Base-by-base conservation (phyloP, 352 stramenopile genomes). In the Halophytophthora polymorphica region DNA sequence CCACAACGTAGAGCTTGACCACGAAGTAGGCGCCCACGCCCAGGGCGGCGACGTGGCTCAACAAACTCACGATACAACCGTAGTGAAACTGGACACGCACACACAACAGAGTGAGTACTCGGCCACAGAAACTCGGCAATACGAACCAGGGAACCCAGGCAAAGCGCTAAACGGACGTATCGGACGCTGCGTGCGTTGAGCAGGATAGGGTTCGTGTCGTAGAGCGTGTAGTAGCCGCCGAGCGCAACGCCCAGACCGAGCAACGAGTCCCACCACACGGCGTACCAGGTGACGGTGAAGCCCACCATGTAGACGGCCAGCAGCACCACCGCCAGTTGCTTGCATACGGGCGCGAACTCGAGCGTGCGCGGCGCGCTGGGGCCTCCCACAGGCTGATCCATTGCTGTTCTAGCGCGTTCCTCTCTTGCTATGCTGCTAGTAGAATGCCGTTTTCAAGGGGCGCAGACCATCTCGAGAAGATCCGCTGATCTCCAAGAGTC, bases 201-300 rank as follows among this genome's bases (percentile, higher is more conserved):
- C 48, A 77, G 52, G 42, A 69, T 61, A 15, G 48, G 58, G 48
- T 77, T 80, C 23, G 66, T 69, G 55, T 86, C 62, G 33, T 45
- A 61, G 8, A 92, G 66, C 28, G 50, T 55, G 57, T 77, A 86
- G 54, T 84, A 88, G 23, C 78, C 82, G 21, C 64, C 70, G 14
- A 43, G 38, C 21, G 68, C 71, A 21, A 87, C 72, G 11, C 58
- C 18, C 3, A 92, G 31, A 4, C 69, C 73, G 37, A 90, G 76
- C 56, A 86, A 53, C 33, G 76, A 79, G 62, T 92, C 81, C 81
- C 81, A 92, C 77, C 76, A 92, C 31, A 92, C 77, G 36, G 68
- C 65, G 64, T 88, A 90, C 82, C 82, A 92, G 29, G 78, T 84
- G n/a, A 85, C 62, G 15, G 69, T 69, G 63, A 92, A 88, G 61